phyloP scores from a whole-genome alignment of 2,329 filamentous ascomycete species.

The Cephalotrichum gorgonifer region DNA sequence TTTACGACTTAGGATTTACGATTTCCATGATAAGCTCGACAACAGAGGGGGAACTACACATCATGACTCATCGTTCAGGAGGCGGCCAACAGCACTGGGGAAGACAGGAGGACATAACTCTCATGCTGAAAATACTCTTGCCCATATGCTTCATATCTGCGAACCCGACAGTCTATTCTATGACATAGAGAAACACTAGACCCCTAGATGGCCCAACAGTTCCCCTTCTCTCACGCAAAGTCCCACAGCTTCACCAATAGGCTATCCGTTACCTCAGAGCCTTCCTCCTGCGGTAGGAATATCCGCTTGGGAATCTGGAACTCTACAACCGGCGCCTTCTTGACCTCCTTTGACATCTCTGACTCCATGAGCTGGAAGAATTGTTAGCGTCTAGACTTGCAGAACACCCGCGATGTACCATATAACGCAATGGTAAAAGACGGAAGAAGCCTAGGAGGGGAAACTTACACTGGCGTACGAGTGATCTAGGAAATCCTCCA shows the following conservation, averaged over 20 bases:
- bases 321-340: conserved; percentile 80
- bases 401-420: too few relatives aligned
- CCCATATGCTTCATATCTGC: too few relatives aligned
- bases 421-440: background rate
- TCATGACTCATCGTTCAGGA: too few relatives aligned
- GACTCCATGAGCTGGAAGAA: conserved; percentile 61
- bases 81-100: too few relatives aligned
- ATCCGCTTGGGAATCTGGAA: conserved; percentile 88
- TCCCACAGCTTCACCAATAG: conserved; percentile 52
- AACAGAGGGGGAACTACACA: too few relatives aligned
- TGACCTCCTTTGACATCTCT: conserved; percentile 74
- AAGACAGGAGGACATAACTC: too few relatives aligned
- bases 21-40: too few relatives aligned
- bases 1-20: too few relatives aligned
- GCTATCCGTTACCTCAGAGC: conserved; percentile 37
- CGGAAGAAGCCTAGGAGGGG: background rate
- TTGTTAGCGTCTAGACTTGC: background rate
- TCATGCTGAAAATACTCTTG: too few relatives aligned
- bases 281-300: conserved; percentile 45
- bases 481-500: conserved; percentile 97
- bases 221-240: conserved; percentile 23
- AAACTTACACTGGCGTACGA: conserved; percentile 68
- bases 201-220: too few relatives aligned
- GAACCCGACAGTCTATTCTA: too few relatives aligned
- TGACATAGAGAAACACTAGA: background rate